Conservation (phyloP, 1,284 basidiomycete genomes). For the Ganoderma boninense region DNA sequence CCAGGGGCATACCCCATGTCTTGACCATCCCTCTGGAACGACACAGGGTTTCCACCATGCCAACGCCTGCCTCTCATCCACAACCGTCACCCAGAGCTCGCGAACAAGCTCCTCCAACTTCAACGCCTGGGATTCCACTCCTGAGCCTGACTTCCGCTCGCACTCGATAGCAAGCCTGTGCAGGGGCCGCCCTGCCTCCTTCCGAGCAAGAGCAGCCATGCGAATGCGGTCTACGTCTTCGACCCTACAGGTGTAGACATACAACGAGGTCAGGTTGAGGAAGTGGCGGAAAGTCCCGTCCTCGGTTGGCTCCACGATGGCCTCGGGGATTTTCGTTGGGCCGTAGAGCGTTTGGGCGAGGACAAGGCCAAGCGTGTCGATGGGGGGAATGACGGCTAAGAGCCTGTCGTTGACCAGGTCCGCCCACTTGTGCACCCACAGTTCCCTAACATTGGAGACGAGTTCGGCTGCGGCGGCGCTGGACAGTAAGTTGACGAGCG, state of each 20-base stretch:
- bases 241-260: not conserved
- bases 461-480: not conserved
- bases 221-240: not conserved
- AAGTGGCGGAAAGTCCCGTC: not conserved
- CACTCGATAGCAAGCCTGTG: not conserved
- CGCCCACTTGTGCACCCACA: slow-evolving; percentile 1
- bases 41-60: not conserved
- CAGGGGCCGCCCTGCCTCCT: not conserved
- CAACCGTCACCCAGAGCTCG: not conserved
- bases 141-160: not conserved
- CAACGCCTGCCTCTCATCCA: too few relatives aligned
- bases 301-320: not conserved
- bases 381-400: not conserved
- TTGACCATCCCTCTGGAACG: not conserved
- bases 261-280: not conserved
- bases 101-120: not conserved
- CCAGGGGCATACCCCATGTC: not conserved
- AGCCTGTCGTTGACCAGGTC: not conserved
- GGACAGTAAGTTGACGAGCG: not conserved
- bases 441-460: not conserved
- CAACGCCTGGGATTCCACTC: not conserved
- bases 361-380: not conserved
- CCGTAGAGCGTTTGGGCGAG: not conserved
- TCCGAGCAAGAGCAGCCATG: not conserved
- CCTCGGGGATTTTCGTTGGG: not conserved